Evolutionary conservation across 805 yeast genomes (phyloP).

Genomic region (Nakazawaea ernobii): DNA sequence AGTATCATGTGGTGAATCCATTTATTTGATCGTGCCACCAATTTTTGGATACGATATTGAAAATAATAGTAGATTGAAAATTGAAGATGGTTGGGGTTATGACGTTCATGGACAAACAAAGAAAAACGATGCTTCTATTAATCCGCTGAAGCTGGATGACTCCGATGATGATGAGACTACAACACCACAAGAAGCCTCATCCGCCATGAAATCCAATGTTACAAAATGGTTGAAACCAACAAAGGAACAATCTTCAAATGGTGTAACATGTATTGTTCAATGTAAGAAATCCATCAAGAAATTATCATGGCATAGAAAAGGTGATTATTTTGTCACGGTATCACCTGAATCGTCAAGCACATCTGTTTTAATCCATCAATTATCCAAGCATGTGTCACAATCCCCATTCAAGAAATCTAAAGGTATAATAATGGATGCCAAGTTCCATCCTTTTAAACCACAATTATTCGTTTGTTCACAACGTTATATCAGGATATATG

Average conservation of each 20-base stretch:
- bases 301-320: constrained; percentile 93
- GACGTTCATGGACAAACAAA: constrained; percentile 35
- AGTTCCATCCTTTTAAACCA: constrained; percentile 95
- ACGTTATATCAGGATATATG: constrained; percentile 86
- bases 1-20: constrained; percentile 73
- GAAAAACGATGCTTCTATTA: constrained; percentile 28
- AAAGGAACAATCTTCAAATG: constrained; percentile 49
- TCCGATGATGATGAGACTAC: constrained; percentile 22
- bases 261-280: constrained; percentile 67
- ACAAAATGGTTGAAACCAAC: constrained; percentile 85
- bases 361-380: constrained; percentile 89
- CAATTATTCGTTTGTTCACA: constrained; percentile 92
- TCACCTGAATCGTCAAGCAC: constrained; percentile 89
- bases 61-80: constrained; percentile 67
- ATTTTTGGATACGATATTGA: constrained; percentile 85
- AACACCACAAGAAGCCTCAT: constrained; percentile 12
- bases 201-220: constrained; percentile 38
- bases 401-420: constrained; percentile 90
- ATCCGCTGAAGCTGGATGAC: constrained; percentile 28
- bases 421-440: constrained; percentile 93
- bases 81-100: constrained; percentile 91
- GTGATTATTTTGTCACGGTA: constrained; percentile 95
- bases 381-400: constrained; percentile 91
- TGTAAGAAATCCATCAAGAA: constrained; percentile 59
- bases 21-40: constrained; percentile 82